Conservation (phyloP, 2,329 filamentous ascomycete genomes). For the Ascochyta viciae-villosae region DNA sequence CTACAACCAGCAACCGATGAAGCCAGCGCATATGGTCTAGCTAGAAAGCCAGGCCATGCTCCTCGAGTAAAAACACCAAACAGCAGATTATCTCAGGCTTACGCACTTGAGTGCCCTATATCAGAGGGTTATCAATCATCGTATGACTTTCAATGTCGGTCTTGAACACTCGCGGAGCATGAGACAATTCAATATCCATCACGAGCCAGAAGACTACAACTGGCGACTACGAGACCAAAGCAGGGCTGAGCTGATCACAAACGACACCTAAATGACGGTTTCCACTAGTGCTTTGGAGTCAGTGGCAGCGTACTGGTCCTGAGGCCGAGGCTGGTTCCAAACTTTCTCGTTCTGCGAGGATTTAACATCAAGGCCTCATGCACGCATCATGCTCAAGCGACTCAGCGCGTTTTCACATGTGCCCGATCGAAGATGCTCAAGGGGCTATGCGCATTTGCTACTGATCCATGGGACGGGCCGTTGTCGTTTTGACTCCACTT, state of each 20-base stretch:
- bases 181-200: too few species aligned
- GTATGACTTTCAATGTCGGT: neutral
- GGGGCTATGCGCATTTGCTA: neutral
- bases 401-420: neutral
- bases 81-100: neutral
- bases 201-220: too few species aligned
- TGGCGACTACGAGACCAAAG: too few species aligned
- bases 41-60: neutral
- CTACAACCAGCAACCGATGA: constrained; percentile 32
- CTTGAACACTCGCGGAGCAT: too few species aligned
- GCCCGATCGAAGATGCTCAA: neutral
- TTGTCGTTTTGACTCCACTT: constrained; percentile 1
- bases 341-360: neutral
- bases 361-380: neutral
- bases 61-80: neutral
- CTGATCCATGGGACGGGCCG: constrained; percentile 8
- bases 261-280: too few species aligned
- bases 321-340: too few species aligned
- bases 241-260: too few species aligned
- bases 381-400: neutral
- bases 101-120: neutral
- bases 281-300: too few species aligned
- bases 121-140: neutral
- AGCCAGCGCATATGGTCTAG: constrained; percentile 40
- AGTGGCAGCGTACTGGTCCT: too few species aligned